phyloP scores from a whole-genome alignment of 306 rosid genomes.

The Pachyrhizus erosus region DNA sequence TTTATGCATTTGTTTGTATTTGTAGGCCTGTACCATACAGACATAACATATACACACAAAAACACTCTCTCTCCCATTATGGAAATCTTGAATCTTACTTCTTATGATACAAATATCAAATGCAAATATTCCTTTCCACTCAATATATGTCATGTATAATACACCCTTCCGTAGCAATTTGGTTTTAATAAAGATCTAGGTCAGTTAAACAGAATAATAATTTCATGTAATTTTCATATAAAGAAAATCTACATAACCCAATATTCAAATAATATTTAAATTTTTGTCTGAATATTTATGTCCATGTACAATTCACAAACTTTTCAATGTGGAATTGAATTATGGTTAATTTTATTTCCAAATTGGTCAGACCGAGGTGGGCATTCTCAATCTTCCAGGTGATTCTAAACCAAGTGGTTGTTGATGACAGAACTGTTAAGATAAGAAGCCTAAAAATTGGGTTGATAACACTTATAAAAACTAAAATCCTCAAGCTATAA shows the following conservation, averaged over 20 bases:
- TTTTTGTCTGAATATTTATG: too few relatives aligned
- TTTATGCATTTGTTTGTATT: conserved; percentile 51
- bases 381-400: background rate
- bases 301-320: background rate
- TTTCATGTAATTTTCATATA: too few relatives aligned
- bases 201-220: background rate
- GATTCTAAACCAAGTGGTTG: background rate
- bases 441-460: too few relatives aligned
- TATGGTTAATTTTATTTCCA: background rate
- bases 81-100: conserved; percentile 32
- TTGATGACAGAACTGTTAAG: too few relatives aligned
- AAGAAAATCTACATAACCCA: too few relatives aligned
- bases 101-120: background rate
- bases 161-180: background rate
- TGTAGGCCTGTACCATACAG: conserved; percentile 25
- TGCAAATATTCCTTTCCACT: background rate
- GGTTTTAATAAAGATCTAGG: background rate
- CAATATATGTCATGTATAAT: background rate
- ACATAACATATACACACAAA: background rate
- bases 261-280: too few relatives aligned
- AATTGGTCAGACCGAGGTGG: background rate
- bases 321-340: too few relatives aligned
- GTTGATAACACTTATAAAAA: too few relatives aligned
- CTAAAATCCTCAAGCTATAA: too few relatives aligned
- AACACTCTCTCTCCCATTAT: conserved; percentile 20